Percentiles rank a stretch among this genome's conserved stretches.
Conservation (phyloP, 2,329 filamentous ascomycete genomes). For the Stagonosporopsis tanaceti region DNA sequence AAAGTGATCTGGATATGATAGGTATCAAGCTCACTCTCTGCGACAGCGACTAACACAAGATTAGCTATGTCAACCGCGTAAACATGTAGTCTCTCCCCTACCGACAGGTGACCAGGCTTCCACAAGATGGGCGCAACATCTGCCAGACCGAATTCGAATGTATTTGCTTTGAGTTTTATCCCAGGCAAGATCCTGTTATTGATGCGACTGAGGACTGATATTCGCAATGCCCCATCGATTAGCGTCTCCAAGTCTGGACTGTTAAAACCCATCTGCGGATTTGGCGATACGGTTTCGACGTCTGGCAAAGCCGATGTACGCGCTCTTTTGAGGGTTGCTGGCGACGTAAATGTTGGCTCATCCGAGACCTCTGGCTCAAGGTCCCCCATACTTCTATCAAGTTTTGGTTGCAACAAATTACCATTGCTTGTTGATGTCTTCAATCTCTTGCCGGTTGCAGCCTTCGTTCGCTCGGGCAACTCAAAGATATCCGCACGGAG, state of each 20-base stretch:
- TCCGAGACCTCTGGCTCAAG: background rate
- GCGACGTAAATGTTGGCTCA: background rate
- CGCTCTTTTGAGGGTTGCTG: background rate
- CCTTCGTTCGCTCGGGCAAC: slow-evolving; percentile 14
- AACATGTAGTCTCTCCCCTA: slow-evolving; percentile 22
- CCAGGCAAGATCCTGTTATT: slow-evolving; percentile 30
- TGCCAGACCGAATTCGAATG: slow-evolving; percentile 45
- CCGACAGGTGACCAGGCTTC: slow-evolving; percentile 48
- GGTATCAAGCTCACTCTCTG: slow-evolving; percentile 49
- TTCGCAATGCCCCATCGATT: slow-evolving; percentile 48
- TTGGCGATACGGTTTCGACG: too few relatives aligned
- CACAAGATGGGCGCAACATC: slow-evolving; percentile 52
- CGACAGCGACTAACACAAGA: slow-evolving; percentile 35
- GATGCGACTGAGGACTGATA: slow-evolving; percentile 44
- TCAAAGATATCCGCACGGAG: slow-evolving; percentile 36
- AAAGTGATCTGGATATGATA: slow-evolving; percentile 48
- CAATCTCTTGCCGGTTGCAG: slow-evolving; percentile 17
- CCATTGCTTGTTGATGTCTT: slow-evolving; percentile 10
- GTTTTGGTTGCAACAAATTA: background rate
- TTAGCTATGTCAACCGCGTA: background rate
- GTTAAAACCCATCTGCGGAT: background rate
- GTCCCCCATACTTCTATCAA: background rate
- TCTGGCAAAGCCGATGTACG: background rate
- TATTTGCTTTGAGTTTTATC: slow-evolving; percentile 43
- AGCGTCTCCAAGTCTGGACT: slow-evolving; percentile 25